Conservation (phyloP, 495 filamentous ascomycete genomes). For the Cetradonia linearis region DNA sequence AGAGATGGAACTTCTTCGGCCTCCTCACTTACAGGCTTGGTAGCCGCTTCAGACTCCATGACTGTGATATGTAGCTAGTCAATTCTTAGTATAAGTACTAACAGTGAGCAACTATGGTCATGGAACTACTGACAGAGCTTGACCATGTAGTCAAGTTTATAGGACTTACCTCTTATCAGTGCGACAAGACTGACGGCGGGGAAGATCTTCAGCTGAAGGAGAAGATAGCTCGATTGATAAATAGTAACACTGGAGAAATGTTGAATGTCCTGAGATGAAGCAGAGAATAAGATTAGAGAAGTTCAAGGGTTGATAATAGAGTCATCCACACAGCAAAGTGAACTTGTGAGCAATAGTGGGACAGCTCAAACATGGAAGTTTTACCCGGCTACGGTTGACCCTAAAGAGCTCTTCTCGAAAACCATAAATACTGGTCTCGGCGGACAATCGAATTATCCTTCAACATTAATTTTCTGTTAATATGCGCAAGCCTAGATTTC, state of each 20-base stretch:
- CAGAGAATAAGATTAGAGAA: too few relatives aligned
- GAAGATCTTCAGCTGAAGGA: neutral
- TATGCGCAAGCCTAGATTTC: constrained; percentile 52
- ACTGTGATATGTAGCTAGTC: neutral
- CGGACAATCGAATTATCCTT: neutral
- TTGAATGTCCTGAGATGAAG: neutral
- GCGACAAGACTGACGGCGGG: neutral
- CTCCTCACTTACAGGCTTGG: neutral
- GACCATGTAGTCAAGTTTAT: neutral
- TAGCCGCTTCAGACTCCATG: constrained; percentile 3
- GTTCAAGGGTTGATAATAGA: neutral
- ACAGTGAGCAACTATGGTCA: neutral
- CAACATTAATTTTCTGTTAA: constrained; percentile 19
- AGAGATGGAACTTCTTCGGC: neutral
- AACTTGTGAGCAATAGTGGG: constrained; percentile 2
- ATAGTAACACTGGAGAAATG: neutral
- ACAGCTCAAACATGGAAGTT: constrained; percentile 6
- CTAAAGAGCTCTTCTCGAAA: neutral
- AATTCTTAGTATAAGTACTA: neutral
- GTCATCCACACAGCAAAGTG: neutral
- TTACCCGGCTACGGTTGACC: constrained; percentile 12
- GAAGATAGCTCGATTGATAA: too few relatives aligned
- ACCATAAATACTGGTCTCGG: neutral
- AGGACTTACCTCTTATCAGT: neutral
- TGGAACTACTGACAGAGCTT: neutral